phyloP scores from a whole-genome alignment of 139 green algal genomes.

The Chloropicon primus region DNA sequence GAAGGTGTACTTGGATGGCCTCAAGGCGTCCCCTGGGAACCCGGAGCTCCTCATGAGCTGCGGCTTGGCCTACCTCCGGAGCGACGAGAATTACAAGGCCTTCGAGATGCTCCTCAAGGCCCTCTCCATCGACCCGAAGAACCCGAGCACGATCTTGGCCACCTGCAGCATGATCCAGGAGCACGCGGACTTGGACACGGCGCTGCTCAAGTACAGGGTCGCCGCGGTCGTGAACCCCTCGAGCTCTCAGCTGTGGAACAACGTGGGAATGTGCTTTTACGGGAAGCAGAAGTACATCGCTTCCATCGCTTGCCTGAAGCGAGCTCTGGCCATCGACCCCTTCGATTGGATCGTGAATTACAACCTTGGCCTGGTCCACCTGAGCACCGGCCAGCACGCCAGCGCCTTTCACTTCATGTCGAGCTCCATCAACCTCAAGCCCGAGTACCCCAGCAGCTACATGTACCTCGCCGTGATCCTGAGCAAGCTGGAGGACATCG shows the following conservation, averaged over 20 bases:
- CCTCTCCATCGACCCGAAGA: conserved; percentile 43
- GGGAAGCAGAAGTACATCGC: conserved; percentile 63
- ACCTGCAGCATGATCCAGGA: conserved; percentile 62
- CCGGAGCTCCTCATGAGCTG: conserved; percentile 54
- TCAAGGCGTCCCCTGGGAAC: conserved; percentile 45
- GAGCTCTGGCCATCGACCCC: conserved; percentile 55
- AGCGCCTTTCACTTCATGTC: conserved; percentile 67
- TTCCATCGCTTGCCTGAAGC: conserved; percentile 60
- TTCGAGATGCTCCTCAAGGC: conserved; percentile 54
- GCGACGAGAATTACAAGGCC: conserved; percentile 44
- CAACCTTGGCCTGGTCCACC: conserved; percentile 56
- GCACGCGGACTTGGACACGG: conserved; percentile 57
- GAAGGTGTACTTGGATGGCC: conserved; percentile 16
- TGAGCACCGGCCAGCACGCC: conserved; percentile 45
- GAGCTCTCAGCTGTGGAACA: conserved; percentile 62
- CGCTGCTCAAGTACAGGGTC: conserved; percentile 66
- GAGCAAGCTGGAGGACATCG: conserved; percentile 43
- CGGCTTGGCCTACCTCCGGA: conserved; percentile 58
- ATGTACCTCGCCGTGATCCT: conserved; percentile 46
- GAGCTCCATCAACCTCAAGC: conserved; percentile 58
- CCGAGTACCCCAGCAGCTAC: conserved; percentile 52
- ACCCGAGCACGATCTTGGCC: conserved; percentile 57
- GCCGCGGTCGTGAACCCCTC: conserved; percentile 34
- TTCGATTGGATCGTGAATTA: conserved; percentile 74
- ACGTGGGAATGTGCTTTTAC: conserved; percentile 80